Evolutionary conservation across 2,329 filamentous ascomycete species (phyloP).

Genomic region (Mycogone perniciosa): DNA sequence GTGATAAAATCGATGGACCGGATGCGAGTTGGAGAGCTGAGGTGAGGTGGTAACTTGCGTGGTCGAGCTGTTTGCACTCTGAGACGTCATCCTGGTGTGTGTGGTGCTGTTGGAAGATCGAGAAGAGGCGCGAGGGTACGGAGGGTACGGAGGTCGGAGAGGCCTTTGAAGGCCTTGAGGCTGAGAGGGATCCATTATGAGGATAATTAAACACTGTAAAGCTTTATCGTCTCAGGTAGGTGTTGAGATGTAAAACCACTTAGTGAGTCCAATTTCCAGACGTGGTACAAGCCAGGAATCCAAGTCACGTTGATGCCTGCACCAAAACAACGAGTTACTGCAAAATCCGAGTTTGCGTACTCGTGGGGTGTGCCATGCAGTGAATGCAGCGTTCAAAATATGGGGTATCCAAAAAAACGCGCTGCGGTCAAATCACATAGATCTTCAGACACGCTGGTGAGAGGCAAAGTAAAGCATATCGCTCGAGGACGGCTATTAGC

Average conservation of each 20-base stretch:
- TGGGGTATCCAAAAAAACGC: not conserved
- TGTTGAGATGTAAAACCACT: not conserved
- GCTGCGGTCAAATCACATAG: not conserved
- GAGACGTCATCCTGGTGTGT: conserved; percentile 34
- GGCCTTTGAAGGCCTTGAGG: conserved; percentile 21
- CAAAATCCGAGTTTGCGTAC: not conserved
- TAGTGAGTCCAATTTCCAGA: no score
- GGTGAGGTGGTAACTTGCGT: conserved; percentile 34
- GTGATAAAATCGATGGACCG: conserved; percentile 33
- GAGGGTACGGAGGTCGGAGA: conserved; percentile 15
- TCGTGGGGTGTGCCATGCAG: not conserved
- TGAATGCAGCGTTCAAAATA: not conserved
- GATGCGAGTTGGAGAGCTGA: conserved; percentile 28
- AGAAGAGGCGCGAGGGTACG: conserved; percentile 38
- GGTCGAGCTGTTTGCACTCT: conserved; percentile 37
- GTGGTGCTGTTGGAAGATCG: conserved; percentile 40
- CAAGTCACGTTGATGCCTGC: conserved; percentile 7
- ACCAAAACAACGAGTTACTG: conserved; percentile 5
- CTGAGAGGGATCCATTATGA: conserved; percentile 27
- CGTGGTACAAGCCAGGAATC: no score
- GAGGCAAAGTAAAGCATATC: conserved; percentile 4
- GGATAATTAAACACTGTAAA: not conserved
- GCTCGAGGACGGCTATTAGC: conserved; percentile 4
- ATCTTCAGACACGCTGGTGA: not conserved
- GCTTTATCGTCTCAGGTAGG: not conserved